Percentiles rank a stretch among this genome's conserved stretches.
Conservation (phyloP, 768 basidiomycete species). For the Pleurotus giganteus region DNA sequence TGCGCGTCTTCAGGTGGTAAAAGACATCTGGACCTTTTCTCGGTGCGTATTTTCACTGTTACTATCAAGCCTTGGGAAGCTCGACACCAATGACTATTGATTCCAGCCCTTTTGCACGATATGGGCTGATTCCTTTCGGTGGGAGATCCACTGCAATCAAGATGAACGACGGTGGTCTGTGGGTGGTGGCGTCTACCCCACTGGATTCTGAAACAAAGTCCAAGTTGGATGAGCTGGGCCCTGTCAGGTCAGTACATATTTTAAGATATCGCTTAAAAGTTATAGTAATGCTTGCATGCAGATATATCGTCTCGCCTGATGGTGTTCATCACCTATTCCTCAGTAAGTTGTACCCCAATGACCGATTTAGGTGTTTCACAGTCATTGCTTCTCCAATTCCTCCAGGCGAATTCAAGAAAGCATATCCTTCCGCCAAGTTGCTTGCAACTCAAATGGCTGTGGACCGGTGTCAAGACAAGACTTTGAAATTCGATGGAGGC, state of each 20-base stretch:
- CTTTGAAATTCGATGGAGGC: slow-evolving; percentile 65
- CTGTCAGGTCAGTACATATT: slow-evolving; percentile 51
- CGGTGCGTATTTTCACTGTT: slow-evolving; percentile 32
- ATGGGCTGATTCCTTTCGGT: slow-evolving; percentile 70
- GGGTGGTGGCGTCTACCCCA: slow-evolving; percentile 82
- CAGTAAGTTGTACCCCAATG: slow-evolving; percentile 34
- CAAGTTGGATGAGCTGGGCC: slow-evolving; percentile 61
- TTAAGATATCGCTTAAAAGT: background rate
- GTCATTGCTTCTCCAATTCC: background rate
- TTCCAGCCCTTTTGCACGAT: slow-evolving; percentile 63
- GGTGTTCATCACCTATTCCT: slow-evolving; percentile 60
- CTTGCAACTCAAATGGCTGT: slow-evolving; percentile 62
- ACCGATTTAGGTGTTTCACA: too few relatives aligned
- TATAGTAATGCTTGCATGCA: slow-evolving; percentile 15
- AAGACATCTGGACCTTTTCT: slow-evolving; percentile 66
- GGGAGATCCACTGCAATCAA: slow-evolving; percentile 82
- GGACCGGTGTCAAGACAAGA: slow-evolving; percentile 49
- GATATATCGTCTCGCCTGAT: slow-evolving; percentile 60
- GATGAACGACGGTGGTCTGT: slow-evolving; percentile 66
- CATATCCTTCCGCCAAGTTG: slow-evolving; percentile 70
- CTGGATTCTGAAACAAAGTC: slow-evolving; percentile 62
- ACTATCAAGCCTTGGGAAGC: background rate
- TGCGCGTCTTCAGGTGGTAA: slow-evolving; percentile 34
- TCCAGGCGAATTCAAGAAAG: slow-evolving; percentile 59
- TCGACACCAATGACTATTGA: background rate